Base-by-base conservation (phyloP, 2,329 filamentous ascomycete species). In the Kalmusia sp. region DNA sequence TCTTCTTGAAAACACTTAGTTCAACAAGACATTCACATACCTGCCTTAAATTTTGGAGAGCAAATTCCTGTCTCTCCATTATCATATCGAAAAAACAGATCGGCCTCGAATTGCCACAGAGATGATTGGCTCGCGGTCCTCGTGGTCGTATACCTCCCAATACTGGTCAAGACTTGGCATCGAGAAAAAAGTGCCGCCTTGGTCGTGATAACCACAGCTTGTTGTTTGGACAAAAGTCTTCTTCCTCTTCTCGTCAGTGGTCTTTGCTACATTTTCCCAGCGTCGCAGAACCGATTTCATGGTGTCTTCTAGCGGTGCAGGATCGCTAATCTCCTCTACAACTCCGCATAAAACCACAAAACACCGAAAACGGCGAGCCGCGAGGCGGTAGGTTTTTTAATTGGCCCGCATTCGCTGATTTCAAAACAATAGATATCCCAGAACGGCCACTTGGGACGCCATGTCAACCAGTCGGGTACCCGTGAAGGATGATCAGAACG, bases 391-490 rank as follows among this genome's bases (percentile, higher is more conserved):
- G n/a, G 5, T 15, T 6, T 4, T n/a, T 19, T 15, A 7, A 21
- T 37, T 9, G n/a, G 6, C 7, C 15, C 19, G n/a, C 7, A 27
- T 2, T 9, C 5, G 30, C 21, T 43, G 11, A 1, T 4, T 34
- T 39, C 48, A 17, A 22, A 37, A 3, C 38, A 38, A 30, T 9
- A 49, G 2, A 2, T 15, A n/a, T 2, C 14, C 2, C 14, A 2
- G 3, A 44, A 15, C 11, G 2, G 14, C 14, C 14, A 1, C 3
- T 14, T 2, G 4, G 35, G 37, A 22, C 28, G 14, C 19, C 22
- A 37, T n/a, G 31, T 21, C 6, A 34, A 37, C 28, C 38, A 51
- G n/a, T 51, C 31, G 7, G 48, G 48, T 21, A 38, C 15, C 39
- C 48, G 44, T 27, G 48, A 51, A 34, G 48, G 48, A 19, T 38